phyloP scores from a whole-genome alignment of 805 yeast genomes.

The Candida insectalens region DNA sequence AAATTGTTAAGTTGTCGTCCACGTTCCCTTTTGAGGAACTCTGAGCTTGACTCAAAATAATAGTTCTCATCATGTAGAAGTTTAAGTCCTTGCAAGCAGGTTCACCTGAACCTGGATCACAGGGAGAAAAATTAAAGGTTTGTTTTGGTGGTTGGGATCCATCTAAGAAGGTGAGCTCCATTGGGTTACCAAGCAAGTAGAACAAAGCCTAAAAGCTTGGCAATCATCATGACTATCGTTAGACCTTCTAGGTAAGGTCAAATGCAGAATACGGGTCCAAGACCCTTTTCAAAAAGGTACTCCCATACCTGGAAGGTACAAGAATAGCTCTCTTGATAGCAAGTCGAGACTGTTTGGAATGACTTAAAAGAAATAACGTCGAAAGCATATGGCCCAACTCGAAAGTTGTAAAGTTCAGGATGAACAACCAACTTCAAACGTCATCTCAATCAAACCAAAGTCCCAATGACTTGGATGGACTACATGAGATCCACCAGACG shows the following conservation, averaged over 20 bases:
- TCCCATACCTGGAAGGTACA: conserved; percentile 1
- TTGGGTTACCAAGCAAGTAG: conserved; percentile 13
- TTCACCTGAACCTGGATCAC: conserved; percentile 1
- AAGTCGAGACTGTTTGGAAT: too few species aligned
- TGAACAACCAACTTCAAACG: conserved; percentile 2
- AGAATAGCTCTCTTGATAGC: background rate
- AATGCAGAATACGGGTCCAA: conserved; percentile 10
- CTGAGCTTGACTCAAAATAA: conserved; percentile 16
- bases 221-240: conserved; percentile 18
- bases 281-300: conserved; percentile 4
- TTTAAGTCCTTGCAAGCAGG: background rate
- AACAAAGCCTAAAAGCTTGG: conserved; percentile 1
- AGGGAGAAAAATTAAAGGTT: conserved; percentile 2
- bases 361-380: too few species aligned
- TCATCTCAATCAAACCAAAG: background rate
- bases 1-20: conserved; percentile 10
- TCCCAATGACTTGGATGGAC: conserved; percentile 5
- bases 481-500: conserved; percentile 12
- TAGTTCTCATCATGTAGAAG: conserved; percentile 7
- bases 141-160: conserved; percentile 11
- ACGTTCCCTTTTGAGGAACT: conserved; percentile 11
- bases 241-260: conserved; percentile 2
- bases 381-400: too few species aligned
- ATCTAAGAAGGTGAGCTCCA: conserved; percentile 14
- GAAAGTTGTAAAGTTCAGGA: conserved; percentile 5